Percentiles rank a stretch among this genome's conserved stretches.
Conservation (phyloP, 1,139 yeast genomes). For the Pichia sp. region DNA sequence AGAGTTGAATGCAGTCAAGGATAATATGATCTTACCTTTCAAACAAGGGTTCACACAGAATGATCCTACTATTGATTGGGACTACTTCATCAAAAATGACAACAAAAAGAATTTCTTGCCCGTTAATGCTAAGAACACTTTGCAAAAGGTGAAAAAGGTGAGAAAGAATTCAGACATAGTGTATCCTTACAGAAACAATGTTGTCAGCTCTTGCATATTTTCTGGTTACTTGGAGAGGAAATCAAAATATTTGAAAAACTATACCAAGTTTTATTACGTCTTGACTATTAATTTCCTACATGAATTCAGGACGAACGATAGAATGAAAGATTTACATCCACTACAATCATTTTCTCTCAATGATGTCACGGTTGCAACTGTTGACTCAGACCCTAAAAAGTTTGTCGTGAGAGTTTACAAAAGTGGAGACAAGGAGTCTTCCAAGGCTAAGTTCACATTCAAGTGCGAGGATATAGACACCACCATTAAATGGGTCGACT, state of each 20-base stretch:
- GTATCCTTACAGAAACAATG: constrained; percentile 47
- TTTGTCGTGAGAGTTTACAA: constrained; percentile 21
- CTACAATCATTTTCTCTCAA: constrained; percentile 34
- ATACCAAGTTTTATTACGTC: constrained; percentile 63
- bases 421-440: constrained; percentile 9
- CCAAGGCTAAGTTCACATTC: constrained; percentile 24
- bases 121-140: constrained; percentile 21
- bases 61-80: constrained; percentile 67
- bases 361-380: constrained; percentile 27
- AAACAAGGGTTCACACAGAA: constrained; percentile 57
- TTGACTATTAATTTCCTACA: constrained; percentile 65
- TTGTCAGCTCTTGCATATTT: constrained; percentile 43
- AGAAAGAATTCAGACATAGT: constrained; percentile 43
- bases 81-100: constrained; percentile 54
- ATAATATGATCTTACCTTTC: constrained; percentile 53
- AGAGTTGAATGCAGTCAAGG: constrained; percentile 51
- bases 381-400: constrained; percentile 29
- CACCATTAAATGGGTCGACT: constrained; percentile 39
- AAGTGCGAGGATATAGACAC: constrained; percentile 30
- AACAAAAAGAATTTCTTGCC: constrained; percentile 31
- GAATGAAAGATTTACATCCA: constrained; percentile 45
- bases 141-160: constrained; percentile 32
- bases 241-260: constrained; percentile 57
- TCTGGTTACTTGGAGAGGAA: constrained; percentile 51
- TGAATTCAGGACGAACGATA: constrained; percentile 60